phyloP scores from a whole-genome alignment of 176 grass and related monocot genomes.

The Carex kokanica region DNA sequence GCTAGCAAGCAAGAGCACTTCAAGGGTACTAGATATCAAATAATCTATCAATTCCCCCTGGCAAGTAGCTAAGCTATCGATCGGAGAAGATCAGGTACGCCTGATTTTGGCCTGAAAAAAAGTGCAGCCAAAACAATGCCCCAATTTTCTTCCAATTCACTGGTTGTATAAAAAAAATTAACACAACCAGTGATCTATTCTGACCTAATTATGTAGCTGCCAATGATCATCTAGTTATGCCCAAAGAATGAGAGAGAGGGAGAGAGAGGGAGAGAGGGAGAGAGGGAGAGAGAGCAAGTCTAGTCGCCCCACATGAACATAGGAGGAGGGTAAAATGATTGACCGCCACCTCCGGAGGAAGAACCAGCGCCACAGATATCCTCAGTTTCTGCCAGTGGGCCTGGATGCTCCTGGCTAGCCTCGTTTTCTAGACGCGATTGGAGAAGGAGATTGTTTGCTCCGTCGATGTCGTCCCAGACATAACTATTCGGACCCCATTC shows the following conservation, averaged over 20 bases:
- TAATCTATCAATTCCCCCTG: conserved; percentile 16
- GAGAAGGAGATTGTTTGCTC: conserved; percentile 63
- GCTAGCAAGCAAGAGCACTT: conserved; percentile 2
- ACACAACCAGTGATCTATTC: conserved; percentile 8
- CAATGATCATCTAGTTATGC: neutral
- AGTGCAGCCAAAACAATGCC: conserved; percentile 7
- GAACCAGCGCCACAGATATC: neutral
- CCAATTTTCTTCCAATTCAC: conserved; percentile 17
- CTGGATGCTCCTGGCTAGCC: neutral
- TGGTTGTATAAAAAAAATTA: conserved; percentile 18
- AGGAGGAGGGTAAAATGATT: conserved; percentile 10
- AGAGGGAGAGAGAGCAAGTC: neutral
- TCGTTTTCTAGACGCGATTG: conserved; percentile 68
- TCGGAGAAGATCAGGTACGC: neutral
- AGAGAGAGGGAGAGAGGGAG: neutral
- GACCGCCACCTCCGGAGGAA: neutral
- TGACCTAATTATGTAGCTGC: conserved; percentile 1
- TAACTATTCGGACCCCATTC: conserved; percentile 84
- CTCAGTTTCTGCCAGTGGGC: neutral
- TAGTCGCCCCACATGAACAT: conserved; percentile 28
- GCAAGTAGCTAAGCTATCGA: neutral
- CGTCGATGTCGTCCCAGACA: conserved; percentile 94
- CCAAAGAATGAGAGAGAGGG: neutral
- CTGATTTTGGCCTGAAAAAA: conserved; percentile 23
- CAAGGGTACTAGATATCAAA: conserved; percentile 27